These are phyloP conservation scores for Oryza coarctata DNA, from an alignment of 176 grass and related monocot genomes.

Conservation along the genomic window DNA sequence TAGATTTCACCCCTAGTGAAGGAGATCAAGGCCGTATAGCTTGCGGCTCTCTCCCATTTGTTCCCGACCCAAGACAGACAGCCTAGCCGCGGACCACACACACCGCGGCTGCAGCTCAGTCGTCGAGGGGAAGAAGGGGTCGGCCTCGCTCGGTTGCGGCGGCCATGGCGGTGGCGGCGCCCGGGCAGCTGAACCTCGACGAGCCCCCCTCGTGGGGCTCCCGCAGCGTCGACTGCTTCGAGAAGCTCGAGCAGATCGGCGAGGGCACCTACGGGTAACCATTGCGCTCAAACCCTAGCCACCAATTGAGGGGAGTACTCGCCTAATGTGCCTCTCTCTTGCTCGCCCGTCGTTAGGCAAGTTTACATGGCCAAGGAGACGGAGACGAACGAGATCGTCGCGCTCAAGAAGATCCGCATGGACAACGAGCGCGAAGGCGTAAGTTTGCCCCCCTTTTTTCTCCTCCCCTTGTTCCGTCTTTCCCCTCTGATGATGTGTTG, in stretches of 20 bases:
- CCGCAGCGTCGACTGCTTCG: slow-evolving; percentile 69
- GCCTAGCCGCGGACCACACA: not conserved
- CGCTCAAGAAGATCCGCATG: slow-evolving; percentile 96
- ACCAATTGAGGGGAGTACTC: not conserved
- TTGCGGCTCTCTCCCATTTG: not conserved
- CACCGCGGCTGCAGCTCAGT: too few relatives aligned
- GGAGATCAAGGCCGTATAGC: not conserved
- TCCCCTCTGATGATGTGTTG: not conserved
- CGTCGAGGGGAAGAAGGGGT: not conserved
- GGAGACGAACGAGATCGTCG: slow-evolving; percentile 78
- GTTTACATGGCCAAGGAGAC: slow-evolving; percentile 95
- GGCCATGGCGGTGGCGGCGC: slow-evolving; percentile 56
- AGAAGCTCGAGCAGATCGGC: slow-evolving; percentile 81
- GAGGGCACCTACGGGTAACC: slow-evolving; percentile 73
- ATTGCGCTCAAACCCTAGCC: not conserved
- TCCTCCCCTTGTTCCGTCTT: not conserved
- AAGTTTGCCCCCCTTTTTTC: not conserved
- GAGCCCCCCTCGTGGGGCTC: slow-evolving; percentile 65
- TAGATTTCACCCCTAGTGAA: too few relatives aligned
- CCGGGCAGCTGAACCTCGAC: slow-evolving; percentile 70
- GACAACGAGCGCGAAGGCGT: slow-evolving; percentile 90
- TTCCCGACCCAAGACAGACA: not conserved
- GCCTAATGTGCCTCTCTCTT: not conserved
- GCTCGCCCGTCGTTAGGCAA: slow-evolving; percentile 45
- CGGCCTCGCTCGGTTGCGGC: not conserved